Evolutionary conservation across 1,284 basidiomycete species (phyloP).

Genomic region (Trichosporon coremiiforme): DNA sequence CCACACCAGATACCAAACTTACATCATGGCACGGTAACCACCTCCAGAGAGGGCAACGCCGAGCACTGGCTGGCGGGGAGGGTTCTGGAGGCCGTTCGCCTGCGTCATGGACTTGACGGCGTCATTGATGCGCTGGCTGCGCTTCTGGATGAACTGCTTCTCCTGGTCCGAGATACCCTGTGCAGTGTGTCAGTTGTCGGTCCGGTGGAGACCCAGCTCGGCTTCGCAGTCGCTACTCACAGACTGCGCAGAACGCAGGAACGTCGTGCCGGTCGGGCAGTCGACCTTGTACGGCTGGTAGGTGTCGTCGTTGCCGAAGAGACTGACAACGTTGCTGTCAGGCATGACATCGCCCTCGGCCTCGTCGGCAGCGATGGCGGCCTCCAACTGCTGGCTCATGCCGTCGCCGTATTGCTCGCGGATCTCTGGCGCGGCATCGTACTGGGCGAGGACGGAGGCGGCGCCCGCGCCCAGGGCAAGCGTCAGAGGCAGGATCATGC

Average conservation of each 20-base stretch:
- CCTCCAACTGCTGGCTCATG: slow-evolving; percentile 2
- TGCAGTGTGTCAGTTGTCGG: not conserved
- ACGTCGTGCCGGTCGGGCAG: slow-evolving; percentile 46
- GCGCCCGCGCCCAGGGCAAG: slow-evolving; percentile 19
- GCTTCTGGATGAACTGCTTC: slow-evolving; percentile 39
- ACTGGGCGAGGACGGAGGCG: slow-evolving; percentile 8
- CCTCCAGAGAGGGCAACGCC: slow-evolving; percentile 58
- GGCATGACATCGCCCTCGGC: slow-evolving; percentile 1
- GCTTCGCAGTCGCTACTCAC: slow-evolving; percentile 35
- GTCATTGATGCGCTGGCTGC: slow-evolving; percentile 35
- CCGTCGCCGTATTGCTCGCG: slow-evolving; percentile 16
- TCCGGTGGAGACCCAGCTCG: not conserved
- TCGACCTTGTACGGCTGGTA: slow-evolving; percentile 51
- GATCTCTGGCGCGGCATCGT: not conserved
- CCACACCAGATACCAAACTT: slow-evolving; percentile 21
- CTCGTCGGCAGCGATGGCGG: slow-evolving; percentile 15
- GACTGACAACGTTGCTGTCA: not conserved
- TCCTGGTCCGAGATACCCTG: slow-evolving; percentile 44
- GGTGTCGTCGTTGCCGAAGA: slow-evolving; percentile 26
- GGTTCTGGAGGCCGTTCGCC: slow-evolving; percentile 37
- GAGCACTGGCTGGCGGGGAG: slow-evolving; percentile 53
- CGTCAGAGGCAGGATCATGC: slow-evolving; percentile 8
- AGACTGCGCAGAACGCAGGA: slow-evolving; percentile 44
- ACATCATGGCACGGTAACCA: slow-evolving; percentile 59
- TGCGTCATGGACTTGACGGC: slow-evolving; percentile 42